phyloP scores from a whole-genome alignment of 2,329 filamentous ascomycete genomes.

The Domatiomyces globalis region DNA sequence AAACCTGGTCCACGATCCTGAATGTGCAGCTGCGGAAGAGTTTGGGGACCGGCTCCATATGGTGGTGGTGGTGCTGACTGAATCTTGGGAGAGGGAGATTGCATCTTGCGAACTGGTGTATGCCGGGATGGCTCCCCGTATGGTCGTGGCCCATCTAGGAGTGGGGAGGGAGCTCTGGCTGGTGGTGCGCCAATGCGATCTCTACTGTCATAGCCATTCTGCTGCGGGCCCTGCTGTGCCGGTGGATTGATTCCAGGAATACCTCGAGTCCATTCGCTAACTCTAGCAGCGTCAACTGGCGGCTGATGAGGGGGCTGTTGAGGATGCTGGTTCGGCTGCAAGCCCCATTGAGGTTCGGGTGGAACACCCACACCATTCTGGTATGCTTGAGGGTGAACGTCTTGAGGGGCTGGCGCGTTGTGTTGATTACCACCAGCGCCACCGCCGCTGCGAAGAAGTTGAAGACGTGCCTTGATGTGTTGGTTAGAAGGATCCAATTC shows the following conservation, averaged over 20 bases:
- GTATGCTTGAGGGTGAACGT: constrained; percentile 91
- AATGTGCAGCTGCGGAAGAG: constrained; percentile 38
- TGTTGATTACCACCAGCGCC: constrained; percentile 58
- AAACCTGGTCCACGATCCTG: constrained; percentile 32
- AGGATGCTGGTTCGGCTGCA: constrained; percentile 24
- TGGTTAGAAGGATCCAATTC: constrained; percentile 87
- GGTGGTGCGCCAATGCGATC: constrained; percentile 57
- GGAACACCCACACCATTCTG: constrained; percentile 73
- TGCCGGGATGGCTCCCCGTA: constrained; percentile 53
- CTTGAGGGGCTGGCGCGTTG: constrained; percentile 76
- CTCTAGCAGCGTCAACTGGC: constrained; percentile 42
- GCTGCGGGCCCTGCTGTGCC: constrained; percentile 44
- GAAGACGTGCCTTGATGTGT: constrained; percentile 89
- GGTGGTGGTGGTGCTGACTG: constrained; percentile 38
- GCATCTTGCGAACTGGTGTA: constrained; percentile 37
- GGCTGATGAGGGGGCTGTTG: constrained; percentile 26
- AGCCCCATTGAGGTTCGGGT: constrained; percentile 77
- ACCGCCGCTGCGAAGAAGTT: constrained; percentile 71
- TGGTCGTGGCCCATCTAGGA: constrained; percentile 53
- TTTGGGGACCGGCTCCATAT: constrained; percentile 33
- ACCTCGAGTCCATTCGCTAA: constrained; percentile 48
- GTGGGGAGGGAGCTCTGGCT: constrained; percentile 61
- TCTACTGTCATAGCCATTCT: constrained; percentile 67
- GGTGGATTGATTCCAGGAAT: constrained; percentile 62
- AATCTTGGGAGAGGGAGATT: constrained; percentile 47